Conservation (phyloP, 352 stramenopile genomes). For the Globisporangium megalacanthum region DNA sequence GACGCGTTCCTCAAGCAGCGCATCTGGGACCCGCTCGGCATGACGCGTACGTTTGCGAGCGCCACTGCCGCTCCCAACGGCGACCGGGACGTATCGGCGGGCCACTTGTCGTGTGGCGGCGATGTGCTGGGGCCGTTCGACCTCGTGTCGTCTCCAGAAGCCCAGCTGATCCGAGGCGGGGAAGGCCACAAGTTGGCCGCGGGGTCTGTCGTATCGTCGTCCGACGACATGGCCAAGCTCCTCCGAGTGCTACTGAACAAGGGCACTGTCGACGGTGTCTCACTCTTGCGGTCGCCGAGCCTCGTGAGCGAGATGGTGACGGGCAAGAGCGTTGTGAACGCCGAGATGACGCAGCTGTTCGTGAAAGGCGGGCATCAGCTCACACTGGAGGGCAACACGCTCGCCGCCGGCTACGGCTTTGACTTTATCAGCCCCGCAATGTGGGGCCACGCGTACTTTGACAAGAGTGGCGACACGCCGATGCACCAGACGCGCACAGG, state of each 20-base stretch:
- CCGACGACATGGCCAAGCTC: slow-evolving; percentile 49
- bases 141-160: slow-evolving; percentile 23
- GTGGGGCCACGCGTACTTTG: slow-evolving; percentile 60
- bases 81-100: slow-evolving; percentile 27
- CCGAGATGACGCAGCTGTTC: slow-evolving; percentile 31
- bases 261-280: slow-evolving; percentile 40
- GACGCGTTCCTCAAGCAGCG: slow-evolving; percentile 38
- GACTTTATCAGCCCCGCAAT: slow-evolving; percentile 47
- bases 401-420: slow-evolving; percentile 59
- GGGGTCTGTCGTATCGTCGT: slow-evolving; percentile 41
- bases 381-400: slow-evolving; percentile 35
- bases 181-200: slow-evolving; percentile 30
- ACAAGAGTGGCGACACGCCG: slow-evolving; percentile 59
- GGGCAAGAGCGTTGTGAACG: slow-evolving; percentile 35
- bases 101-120: slow-evolving; percentile 45
- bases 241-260: slow-evolving; percentile 62
- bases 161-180: slow-evolving; percentile 21
- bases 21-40: slow-evolving; percentile 50
- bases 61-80: slow-evolving; percentile 18
- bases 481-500: slow-evolving; percentile 54
- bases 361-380: slow-evolving; percentile 40
- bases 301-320: slow-evolving; percentile 55
- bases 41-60: slow-evolving; percentile 48
- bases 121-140: slow-evolving; percentile 41
- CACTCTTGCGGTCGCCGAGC: slow-evolving; percentile 33